phyloP scores from a whole-genome alignment of 306 rosid species.

The Vigna angularis region DNA sequence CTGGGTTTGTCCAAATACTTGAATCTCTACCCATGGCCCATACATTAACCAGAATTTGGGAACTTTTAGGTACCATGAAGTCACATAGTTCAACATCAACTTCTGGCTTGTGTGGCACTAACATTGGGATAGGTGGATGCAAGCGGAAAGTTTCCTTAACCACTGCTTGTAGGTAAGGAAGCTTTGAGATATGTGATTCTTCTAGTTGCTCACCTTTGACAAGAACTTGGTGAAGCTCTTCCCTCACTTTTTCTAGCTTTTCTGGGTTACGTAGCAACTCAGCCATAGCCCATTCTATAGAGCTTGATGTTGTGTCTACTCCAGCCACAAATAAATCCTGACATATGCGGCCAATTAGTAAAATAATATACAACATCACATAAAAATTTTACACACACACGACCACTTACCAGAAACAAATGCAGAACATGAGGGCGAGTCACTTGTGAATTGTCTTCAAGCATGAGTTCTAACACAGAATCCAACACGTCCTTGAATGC shows the following conservation, averaged over 20 bases:
- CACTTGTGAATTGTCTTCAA: slow-evolving; percentile 17
- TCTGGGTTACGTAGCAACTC: slow-evolving; percentile 38
- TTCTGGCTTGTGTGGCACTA: slow-evolving; percentile 37
- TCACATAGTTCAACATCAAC: not conserved
- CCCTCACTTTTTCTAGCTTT: slow-evolving; percentile 16
- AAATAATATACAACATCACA: not conserved
- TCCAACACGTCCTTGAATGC: slow-evolving; percentile 32
- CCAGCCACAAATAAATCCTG: slow-evolving; percentile 49
- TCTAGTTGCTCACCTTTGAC: not conserved
- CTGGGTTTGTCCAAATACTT: no score
- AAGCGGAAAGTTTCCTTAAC: slow-evolving; percentile 44
- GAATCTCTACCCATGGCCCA: no score
- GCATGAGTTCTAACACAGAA: slow-evolving; percentile 1
- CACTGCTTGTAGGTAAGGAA: no score
- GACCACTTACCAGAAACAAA: slow-evolving; percentile 26
- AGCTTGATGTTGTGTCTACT: slow-evolving; percentile 42
- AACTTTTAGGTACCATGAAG: no score
- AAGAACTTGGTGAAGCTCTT: slow-evolving; percentile 14
- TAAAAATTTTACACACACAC: not conserved
- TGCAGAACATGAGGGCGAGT: slow-evolving; percentile 12
- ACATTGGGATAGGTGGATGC: slow-evolving; percentile 44
- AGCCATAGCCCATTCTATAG: slow-evolving; percentile 42
- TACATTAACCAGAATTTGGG: no score
- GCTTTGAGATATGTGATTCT: slow-evolving; percentile 20
- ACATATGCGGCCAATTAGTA: not conserved